Conservation (phyloP, 108 stramenopile genomes). For the Parietichytrium sp. region DNA sequence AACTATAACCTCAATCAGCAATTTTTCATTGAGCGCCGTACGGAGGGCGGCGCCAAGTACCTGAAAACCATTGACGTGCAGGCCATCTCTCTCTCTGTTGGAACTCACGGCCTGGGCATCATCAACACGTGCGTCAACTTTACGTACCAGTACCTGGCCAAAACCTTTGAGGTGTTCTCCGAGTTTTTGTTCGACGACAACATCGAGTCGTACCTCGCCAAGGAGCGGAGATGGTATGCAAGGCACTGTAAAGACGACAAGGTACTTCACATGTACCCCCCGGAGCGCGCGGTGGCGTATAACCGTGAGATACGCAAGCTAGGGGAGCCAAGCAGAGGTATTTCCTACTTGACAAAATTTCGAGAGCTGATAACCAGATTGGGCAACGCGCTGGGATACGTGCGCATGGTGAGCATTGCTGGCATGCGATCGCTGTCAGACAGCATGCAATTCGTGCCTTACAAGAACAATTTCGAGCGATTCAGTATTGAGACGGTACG, state of each 20-base stretch:
- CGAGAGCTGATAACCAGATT: slow-evolving; percentile 60
- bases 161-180: slow-evolving; percentile 29
- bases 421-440: slow-evolving; percentile 43
- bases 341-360: slow-evolving; percentile 52
- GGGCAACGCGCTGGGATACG: slow-evolving; percentile 69
- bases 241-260: slow-evolving; percentile 51
- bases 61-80: slow-evolving; percentile 57
- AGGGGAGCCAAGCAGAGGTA: neutral
- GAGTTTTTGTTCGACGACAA: slow-evolving; percentile 63
- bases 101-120: slow-evolving; percentile 70
- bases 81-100: slow-evolving; percentile 50
- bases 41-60: slow-evolving; percentile 58
- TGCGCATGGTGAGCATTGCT: slow-evolving; percentile 57
- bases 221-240: slow-evolving; percentile 61
- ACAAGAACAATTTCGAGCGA: neutral
- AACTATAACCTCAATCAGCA: slow-evolving; percentile 72
- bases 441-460: slow-evolving; percentile 52
- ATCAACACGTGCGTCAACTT: slow-evolving; percentile 65
- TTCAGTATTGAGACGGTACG: too few species aligned
- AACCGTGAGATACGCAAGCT: slow-evolving; percentile 60
- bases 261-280: slow-evolving; percentile 61
- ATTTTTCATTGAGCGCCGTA: slow-evolving; percentile 62
- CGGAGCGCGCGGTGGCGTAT: slow-evolving; percentile 54
- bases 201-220: slow-evolving; percentile 58
- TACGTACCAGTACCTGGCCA: slow-evolving; percentile 63